These are phyloP conservation scores for Chloris gayana DNA, from an alignment of 176 grass and related monocot species.

Conservation along the genomic window DNA sequence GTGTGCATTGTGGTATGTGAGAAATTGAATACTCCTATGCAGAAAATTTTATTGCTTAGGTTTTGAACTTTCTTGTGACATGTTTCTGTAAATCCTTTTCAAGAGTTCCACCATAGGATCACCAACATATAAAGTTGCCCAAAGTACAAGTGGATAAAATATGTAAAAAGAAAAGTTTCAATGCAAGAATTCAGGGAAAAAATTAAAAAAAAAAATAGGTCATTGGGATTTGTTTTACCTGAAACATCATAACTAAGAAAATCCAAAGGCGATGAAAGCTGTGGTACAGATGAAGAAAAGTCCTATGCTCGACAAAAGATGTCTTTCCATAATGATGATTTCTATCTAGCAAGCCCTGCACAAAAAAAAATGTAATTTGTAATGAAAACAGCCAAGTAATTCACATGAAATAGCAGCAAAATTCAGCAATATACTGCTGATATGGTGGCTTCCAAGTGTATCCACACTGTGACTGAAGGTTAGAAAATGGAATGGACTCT, in stretches of 20 bases:
- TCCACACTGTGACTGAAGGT: background rate
- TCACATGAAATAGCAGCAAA: background rate
- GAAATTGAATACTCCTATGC: background rate
- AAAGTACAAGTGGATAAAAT: background rate
- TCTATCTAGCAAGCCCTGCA: slow-evolving; percentile 57
- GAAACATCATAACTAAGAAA: slow-evolving; percentile 97
- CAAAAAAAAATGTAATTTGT: slow-evolving; percentile 1
- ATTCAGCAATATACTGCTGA: slow-evolving; percentile 4
- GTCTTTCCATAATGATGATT: slow-evolving; percentile 93
- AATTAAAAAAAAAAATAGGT: background rate
- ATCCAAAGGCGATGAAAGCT: slow-evolving; percentile 99
- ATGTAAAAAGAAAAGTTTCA: background rate
- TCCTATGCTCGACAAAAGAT: slow-evolving; percentile 94
- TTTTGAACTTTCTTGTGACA: background rate
- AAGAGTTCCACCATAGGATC: background rate
- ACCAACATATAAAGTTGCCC: background rate
- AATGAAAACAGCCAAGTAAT: background rate
- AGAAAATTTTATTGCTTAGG: background rate
- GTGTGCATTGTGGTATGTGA: background rate
- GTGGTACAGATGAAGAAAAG: slow-evolving; percentile 97
- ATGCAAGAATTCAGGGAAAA: slow-evolving; percentile 10
- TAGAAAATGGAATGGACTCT: slow-evolving; percentile 1
- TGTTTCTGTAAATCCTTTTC: background rate
- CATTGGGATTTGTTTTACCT: slow-evolving; percentile 44
- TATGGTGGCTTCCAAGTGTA: background rate